Evolutionary conservation across 129 eudicot genomes (phyloP), one percentile per base, ranked within the genome.

Genomic region (Pittosporum tobira): DNA sequence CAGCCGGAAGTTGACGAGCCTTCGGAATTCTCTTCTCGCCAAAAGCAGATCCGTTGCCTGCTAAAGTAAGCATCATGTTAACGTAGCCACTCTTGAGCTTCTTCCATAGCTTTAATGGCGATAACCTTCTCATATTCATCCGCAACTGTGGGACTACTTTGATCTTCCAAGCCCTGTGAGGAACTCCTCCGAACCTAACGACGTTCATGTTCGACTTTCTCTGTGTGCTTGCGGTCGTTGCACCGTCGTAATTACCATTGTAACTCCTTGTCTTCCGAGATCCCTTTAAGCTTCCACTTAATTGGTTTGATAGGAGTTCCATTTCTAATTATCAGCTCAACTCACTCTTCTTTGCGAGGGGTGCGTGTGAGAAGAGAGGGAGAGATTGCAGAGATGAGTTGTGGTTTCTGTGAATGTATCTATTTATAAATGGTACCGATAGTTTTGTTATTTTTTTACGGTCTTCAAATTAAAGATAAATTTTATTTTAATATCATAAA

Each of bases 21-120:
- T 58, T 68, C 0, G 78, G 79, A 36, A 57, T 54, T 52, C 72
- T 72, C 20, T 72, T 80, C 0, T 46, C 45, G 5, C 75, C 79
- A 7, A 69, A 72, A 44, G 21, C 26, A 20, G 16, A 31, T 31
- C 16, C 51, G 31, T 63, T 64, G 49, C 68, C 76, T 2, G 67
- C 69, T 13, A 78, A 26, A n/a, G 52, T 62, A 24, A 81, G 64
- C 95, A 85, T 79, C 89, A 73, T 53, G 30, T 81, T 64, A 16
- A 73, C 38, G 60, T 81, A 85, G 0, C 77, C 77, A 29, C 76
- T 73, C 71, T 78, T 85, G 1, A 85, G 16, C 49, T 73, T 75
- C 24, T 62, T 52, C 84, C 75, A 85, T 7, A 85, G 21, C 54
- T 64, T 68, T 16, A 73, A 21, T 0, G 88, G 86, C 25, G 86